Evolutionary conservation across 805 yeast species (phyloP).

Genomic region (Barnettozyma sp.): DNA sequence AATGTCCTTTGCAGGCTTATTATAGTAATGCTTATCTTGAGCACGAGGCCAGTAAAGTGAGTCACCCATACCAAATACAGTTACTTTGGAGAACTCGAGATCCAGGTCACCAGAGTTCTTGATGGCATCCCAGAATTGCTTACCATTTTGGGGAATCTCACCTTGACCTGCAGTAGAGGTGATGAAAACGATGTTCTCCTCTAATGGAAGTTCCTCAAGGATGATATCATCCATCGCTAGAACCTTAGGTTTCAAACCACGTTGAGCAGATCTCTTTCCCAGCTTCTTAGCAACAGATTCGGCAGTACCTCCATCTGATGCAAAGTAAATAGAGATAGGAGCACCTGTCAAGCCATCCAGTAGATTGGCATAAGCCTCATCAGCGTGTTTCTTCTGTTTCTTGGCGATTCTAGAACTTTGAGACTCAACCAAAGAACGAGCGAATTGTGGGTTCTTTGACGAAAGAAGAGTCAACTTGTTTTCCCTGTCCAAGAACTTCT

Average conservation of each 20-base stretch:
- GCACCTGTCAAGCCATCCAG: slow-evolving; percentile 89
- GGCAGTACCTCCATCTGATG: slow-evolving; percentile 89
- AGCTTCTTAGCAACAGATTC: slow-evolving; percentile 71
- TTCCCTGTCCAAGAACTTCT: slow-evolving; percentile 81
- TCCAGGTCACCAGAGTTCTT: slow-evolving; percentile 63
- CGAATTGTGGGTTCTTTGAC: slow-evolving; percentile 61
- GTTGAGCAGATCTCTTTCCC: slow-evolving; percentile 49
- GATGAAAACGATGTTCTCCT: slow-evolving; percentile 45
- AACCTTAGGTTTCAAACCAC: slow-evolving; percentile 43
- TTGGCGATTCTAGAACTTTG: slow-evolving; percentile 55
- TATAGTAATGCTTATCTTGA: slow-evolving; percentile 89
- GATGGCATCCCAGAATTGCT: slow-evolving; percentile 66
- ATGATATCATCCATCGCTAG: slow-evolving; percentile 56
- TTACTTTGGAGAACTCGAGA: slow-evolving; percentile 56
- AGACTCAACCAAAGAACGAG: slow-evolving; percentile 60
- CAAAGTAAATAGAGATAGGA: slow-evolving; percentile 68
- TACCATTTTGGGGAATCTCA: slow-evolving; percentile 75
- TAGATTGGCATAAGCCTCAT: slow-evolving; percentile 67
- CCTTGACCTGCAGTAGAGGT: slow-evolving; percentile 97
- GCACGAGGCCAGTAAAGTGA: slow-evolving; percentile 97
- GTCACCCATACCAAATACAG: slow-evolving; percentile 89
- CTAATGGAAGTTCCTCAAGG: slow-evolving; percentile 46
- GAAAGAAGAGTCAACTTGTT: slow-evolving; percentile 78
- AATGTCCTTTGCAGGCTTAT: slow-evolving; percentile 81
- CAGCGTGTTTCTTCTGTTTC: slow-evolving; percentile 60